Conservation (phyloP, 345 rosid species). For the Melastoma malabathricum region DNA sequence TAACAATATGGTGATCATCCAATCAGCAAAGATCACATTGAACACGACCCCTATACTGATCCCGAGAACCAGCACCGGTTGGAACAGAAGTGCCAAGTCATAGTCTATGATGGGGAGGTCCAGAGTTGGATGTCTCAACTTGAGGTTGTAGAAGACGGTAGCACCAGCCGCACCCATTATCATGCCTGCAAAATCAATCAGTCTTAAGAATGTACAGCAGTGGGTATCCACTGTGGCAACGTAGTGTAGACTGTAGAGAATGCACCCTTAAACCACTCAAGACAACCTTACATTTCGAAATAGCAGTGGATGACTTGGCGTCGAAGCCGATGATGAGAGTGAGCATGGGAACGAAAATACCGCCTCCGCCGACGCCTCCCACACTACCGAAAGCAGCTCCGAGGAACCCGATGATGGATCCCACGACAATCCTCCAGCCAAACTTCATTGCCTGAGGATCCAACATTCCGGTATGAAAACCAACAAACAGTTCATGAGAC, state of each 20-base stretch:
- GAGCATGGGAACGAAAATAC: conserved; percentile 57
- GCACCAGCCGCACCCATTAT: conserved; percentile 75
- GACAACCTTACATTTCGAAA: conserved; percentile 57
- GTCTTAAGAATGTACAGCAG: not conserved
- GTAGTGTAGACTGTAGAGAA: not conserved
- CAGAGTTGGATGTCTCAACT: conserved; percentile 36
- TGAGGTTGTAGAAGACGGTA: conserved; percentile 67
- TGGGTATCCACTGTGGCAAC: not conserved
- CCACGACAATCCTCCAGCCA: conserved; percentile 53
- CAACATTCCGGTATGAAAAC: not conserved
- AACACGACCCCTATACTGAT: conserved; percentile 66
- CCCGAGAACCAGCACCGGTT: conserved; percentile 76
- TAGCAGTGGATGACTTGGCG: conserved; percentile 63
- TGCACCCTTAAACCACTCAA: not conserved
- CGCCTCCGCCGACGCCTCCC: conserved; percentile 89
- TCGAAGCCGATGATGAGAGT: conserved; percentile 67
- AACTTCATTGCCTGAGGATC: conserved; percentile 46
- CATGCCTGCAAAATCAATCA: conserved; percentile 35
- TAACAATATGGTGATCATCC: conserved; percentile 72
- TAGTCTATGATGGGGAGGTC: conserved; percentile 15
- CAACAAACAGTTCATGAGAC: not conserved
- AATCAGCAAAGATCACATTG: conserved; percentile 59
- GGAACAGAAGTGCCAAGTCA: conserved; percentile 60
- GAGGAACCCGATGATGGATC: conserved; percentile 57
- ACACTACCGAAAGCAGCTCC: conserved; percentile 91